Evolutionary conservation across 164 flowering plant genomes (phyloP).

Genomic region (Macadamia tetraphylla): DNA sequence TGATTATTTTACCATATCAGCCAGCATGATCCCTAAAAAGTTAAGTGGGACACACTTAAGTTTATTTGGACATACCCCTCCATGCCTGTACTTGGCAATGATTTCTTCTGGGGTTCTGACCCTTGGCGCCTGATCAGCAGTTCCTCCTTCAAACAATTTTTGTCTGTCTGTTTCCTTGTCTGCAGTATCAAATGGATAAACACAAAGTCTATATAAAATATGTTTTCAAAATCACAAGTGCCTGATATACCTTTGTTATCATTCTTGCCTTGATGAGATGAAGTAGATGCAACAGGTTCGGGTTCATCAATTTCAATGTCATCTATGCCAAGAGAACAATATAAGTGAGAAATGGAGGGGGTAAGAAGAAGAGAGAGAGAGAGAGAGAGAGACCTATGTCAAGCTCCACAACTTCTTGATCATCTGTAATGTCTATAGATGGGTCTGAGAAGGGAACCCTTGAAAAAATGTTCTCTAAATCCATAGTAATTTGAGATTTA

Average conservation of each 20-base stretch:
- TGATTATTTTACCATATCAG: constrained; percentile 22
- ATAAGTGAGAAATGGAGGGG: too few species aligned
- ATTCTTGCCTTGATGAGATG: constrained; percentile 33
- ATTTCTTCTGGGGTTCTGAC: constrained; percentile 75
- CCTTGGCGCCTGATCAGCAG: constrained; percentile 53
- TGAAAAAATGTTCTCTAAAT: constrained; percentile 58
- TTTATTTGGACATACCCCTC: constrained; percentile 42
- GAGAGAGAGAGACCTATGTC: constrained; percentile 43
- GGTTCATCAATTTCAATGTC: constrained; percentile 88
- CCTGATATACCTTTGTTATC: constrained; percentile 32
- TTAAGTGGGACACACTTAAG: not conserved
- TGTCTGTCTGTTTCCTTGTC: constrained; percentile 58
- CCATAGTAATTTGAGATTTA: constrained; percentile 15
- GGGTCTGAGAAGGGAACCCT: constrained; percentile 42
- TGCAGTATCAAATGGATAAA: constrained; percentile 15
- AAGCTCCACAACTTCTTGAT: constrained; percentile 37
- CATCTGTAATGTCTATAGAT: constrained; percentile 14
- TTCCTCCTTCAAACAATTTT: constrained; percentile 51
- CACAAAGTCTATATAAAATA: constrained; percentile 1
- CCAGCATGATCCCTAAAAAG: constrained; percentile 4
- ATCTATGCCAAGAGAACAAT: constrained; percentile 37
- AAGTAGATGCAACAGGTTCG: constrained; percentile 25
- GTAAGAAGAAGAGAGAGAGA: constrained; percentile 1
- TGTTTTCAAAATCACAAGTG: not conserved
- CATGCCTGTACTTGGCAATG: constrained; percentile 60